phyloP scores from a whole-genome alignment of 148 eudicot genomes.

The Pouteria glomerata region DNA sequence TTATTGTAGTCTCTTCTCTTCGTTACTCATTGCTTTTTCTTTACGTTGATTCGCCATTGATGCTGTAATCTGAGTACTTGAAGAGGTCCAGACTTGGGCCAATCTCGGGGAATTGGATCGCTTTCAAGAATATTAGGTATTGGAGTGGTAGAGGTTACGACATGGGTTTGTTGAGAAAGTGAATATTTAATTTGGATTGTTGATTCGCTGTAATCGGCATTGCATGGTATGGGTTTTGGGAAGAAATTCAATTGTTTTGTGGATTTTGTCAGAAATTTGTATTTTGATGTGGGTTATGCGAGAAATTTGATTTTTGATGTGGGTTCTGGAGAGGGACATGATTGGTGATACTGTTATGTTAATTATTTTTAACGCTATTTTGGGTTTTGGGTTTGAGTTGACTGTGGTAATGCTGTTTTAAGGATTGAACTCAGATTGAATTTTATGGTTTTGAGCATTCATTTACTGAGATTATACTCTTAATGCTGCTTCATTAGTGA shows the following conservation, averaged over 20 bases:
- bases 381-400: constrained; percentile 8
- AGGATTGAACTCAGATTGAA: not conserved
- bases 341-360: not conserved
- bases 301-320: constrained; percentile 7
- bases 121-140: constrained; percentile 12
- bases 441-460: not conserved
- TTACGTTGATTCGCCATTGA: not conserved
- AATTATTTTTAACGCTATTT: not conserved
- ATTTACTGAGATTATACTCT: not conserved
- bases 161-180: constrained; percentile 19
- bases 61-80: constrained; percentile 1
- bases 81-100: constrained; percentile 7
- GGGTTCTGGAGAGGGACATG: constrained; percentile 2
- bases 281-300: constrained; percentile 25
- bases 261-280: constrained; percentile 23
- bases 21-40: not conserved
- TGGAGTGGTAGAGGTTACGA: constrained; percentile 8
- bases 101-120: constrained; percentile 11
- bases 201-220: too few species aligned
- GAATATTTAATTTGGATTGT: too few species aligned
- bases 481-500: constrained; percentile 4
- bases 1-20: constrained; percentile 8
- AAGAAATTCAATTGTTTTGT: too few species aligned
- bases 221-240: too few species aligned
- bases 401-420: not conserved